These are phyloP conservation scores for Petasospora fabianii DNA, from an alignment of 1,139 yeast genomes.

Conservation along the genomic window DNA sequence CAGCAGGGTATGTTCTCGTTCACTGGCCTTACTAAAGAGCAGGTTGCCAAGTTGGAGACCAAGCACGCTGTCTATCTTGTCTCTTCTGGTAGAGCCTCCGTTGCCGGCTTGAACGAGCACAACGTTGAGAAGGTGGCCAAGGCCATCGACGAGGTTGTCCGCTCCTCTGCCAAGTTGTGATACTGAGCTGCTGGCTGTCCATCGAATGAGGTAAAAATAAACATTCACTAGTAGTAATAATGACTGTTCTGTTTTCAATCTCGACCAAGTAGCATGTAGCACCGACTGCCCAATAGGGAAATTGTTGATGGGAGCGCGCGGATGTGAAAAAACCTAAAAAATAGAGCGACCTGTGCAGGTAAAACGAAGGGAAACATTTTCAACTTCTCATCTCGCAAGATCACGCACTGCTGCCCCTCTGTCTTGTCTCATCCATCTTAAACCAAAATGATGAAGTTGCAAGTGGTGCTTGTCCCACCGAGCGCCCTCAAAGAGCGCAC, in stretches of 20 bases:
- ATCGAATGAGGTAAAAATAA: no score
- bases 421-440: no score
- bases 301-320: not conserved
- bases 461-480: constrained; percentile 38
- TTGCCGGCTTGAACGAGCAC: constrained; percentile 84
- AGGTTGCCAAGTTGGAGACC: constrained; percentile 74
- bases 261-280: not conserved
- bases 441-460: constrained; percentile 40
- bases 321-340: no score
- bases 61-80: constrained; percentile 79
- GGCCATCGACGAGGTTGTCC: constrained; percentile 77
- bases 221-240: no score
- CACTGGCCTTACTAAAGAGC: constrained; percentile 78
- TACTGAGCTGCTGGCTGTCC: no score
- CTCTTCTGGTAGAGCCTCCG: constrained; percentile 85
- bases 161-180: constrained; percentile 33
- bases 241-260: no score
- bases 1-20: constrained; percentile 98
- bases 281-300: constrained; percentile 2
- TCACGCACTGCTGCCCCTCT: no score
- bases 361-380: no score
- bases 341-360: not conserved
- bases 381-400: no score
- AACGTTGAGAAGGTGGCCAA: constrained; percentile 79
- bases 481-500: constrained; percentile 25